phyloP scores from a whole-genome alignment of 225 moss, liverwort and hornwort genomes.

The Marchantia polymorpha region DNA sequence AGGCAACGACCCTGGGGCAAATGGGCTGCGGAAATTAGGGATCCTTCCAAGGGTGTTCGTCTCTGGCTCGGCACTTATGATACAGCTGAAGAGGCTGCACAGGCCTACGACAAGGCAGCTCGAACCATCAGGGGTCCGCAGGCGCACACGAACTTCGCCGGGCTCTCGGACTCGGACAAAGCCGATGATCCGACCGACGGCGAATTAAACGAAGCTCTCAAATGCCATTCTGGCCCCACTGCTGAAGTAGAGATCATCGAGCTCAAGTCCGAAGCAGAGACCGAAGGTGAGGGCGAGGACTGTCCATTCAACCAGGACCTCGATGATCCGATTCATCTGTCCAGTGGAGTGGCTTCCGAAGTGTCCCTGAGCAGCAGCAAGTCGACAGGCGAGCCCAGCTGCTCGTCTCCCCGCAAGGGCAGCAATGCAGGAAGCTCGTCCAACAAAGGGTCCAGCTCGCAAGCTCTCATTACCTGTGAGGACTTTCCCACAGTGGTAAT shows the following conservation, averaged over 20 bases:
- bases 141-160: conserved; percentile 40
- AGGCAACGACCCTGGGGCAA: conserved; percentile 59
- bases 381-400: not conserved
- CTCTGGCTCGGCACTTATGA: conserved; percentile 60
- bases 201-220: not conserved
- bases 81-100: conserved; percentile 53
- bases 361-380: not conserved
- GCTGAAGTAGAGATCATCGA: conserved; percentile 23
- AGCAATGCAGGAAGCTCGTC: not conserved
- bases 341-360: not conserved
- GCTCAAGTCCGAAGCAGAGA: conserved; percentile 6
- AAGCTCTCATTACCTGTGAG: conserved; percentile 1
- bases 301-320: not conserved
- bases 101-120: conserved; percentile 43
- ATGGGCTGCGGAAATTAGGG: conserved; percentile 61
- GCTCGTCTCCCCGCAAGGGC: not conserved
- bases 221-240: not conserved
- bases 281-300: conserved; percentile 1
- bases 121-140: conserved; percentile 39
- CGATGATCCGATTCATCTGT: not conserved
- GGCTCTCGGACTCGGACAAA: conserved; percentile 8
- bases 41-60: conserved; percentile 47
- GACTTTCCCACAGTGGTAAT: not conserved
- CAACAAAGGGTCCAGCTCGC: not conserved
- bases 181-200: not conserved